These are phyloP conservation scores for Russula sp. DNA, from an alignment of 768 basidiomycete genomes.

Conservation along the genomic window DNA sequence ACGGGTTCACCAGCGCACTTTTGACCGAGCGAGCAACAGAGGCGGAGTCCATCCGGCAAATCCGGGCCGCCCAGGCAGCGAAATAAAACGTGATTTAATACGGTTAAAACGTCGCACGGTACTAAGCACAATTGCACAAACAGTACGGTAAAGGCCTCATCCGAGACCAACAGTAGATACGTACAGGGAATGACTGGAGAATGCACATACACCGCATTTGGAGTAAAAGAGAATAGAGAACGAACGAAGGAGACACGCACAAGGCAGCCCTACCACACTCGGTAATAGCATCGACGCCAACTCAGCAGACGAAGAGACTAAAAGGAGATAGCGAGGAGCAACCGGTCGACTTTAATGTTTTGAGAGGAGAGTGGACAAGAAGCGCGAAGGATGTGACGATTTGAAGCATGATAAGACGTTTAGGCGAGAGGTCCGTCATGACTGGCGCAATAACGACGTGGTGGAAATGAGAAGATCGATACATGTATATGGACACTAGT, in stretches of 20 bases:
- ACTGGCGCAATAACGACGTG: conserved; percentile 25
- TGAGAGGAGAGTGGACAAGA: conserved; percentile 14
- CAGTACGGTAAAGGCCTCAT: conserved; percentile 30
- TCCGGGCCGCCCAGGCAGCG: conserved; percentile 1
- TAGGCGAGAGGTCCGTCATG: conserved; percentile 21
- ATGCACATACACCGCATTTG: conserved; percentile 26
- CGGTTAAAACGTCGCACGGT: conserved; percentile 27
- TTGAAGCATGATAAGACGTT: conserved; percentile 17
- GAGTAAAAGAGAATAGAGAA: conserved; percentile 15
- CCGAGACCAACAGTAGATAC: conserved; percentile 28
- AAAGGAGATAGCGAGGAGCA: not conserved
- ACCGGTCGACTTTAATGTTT: conserved; percentile 22
- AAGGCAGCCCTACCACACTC: conserved; percentile 18
- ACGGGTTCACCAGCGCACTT: conserved; percentile 35
- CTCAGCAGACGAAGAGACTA: conserved; percentile 16
- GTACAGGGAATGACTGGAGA: conserved; percentile 28
- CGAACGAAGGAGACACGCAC: conserved; percentile 21
- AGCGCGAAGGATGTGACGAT: conserved; percentile 19
- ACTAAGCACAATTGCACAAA: conserved; percentile 29
- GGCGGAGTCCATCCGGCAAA: conserved; percentile 9
- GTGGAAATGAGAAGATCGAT: conserved; percentile 28
- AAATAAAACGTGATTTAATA: conserved; percentile 19
- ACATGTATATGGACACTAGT: conserved; percentile 32
- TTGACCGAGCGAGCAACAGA: conserved; percentile 32
- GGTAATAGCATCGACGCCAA: conserved; percentile 10